Evolutionary conservation across 805 yeast genomes (phyloP).

Genomic region (Kluyveromyces nonfermentans): DNA sequence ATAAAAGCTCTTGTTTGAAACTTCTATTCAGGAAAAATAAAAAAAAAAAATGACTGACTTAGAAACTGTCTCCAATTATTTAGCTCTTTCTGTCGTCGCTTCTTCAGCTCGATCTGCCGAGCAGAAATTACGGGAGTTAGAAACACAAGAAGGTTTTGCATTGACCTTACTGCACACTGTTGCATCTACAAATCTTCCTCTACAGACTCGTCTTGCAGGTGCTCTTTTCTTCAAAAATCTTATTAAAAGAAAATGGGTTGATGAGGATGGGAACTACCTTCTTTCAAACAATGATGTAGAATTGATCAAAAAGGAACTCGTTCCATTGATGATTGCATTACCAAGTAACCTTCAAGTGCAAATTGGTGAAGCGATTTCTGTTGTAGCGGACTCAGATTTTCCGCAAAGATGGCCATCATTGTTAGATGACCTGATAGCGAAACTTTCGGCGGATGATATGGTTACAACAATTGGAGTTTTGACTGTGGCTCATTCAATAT

Average conservation of each 20-base stretch:
- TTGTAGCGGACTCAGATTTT: constrained; percentile 93
- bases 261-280: constrained; percentile 75
- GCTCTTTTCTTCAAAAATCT: constrained; percentile 86
- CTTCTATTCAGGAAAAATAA: background rate
- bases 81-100: constrained; percentile 59
- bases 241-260: constrained; percentile 78
- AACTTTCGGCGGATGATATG: constrained; percentile 58
- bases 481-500: constrained; percentile 89
- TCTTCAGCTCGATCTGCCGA: constrained; percentile 61
- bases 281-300: constrained; percentile 52
- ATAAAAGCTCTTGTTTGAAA: background rate
- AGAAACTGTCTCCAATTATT: constrained; percentile 42
- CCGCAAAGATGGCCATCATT: constrained; percentile 83
- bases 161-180: constrained; percentile 67
- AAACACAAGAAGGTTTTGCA: constrained; percentile 64
- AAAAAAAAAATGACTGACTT: constrained; percentile 34
- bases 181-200: constrained; percentile 46
- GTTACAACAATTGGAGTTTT: constrained; percentile 74
- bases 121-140: constrained; percentile 49
- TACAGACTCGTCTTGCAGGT: constrained; percentile 69
- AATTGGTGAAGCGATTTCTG: constrained; percentile 85
- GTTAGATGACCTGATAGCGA: constrained; percentile 60
- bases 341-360: constrained; percentile 82
- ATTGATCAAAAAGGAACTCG: constrained; percentile 64
- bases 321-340: constrained; percentile 74